phyloP scores from a whole-genome alignment of 768 basidiomycete species.

The Suillus subaureus region DNA sequence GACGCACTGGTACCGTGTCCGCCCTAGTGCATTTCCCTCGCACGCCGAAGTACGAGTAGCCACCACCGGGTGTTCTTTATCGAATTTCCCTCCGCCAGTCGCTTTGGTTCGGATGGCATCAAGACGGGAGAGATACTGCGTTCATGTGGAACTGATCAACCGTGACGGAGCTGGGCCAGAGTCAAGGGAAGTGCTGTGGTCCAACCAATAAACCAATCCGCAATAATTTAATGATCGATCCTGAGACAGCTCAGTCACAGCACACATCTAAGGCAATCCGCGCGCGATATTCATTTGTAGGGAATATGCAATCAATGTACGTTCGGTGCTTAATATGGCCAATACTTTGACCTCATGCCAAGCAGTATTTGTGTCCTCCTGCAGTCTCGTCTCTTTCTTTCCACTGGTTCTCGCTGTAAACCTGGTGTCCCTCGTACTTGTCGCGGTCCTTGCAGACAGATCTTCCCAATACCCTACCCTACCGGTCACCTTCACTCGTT shows the following conservation, averaged over 20 bases:
- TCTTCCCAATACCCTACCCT: neutral
- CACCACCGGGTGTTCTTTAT: neutral
- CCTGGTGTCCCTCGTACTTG: neutral
- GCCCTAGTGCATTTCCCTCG: neutral
- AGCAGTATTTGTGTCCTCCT: neutral
- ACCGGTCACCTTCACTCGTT: neutral
- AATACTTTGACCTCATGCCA: neutral
- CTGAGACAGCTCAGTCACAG: neutral
- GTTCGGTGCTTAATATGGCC: neutral
- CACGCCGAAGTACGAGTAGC: too few relatives aligned
- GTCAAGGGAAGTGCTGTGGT: neutral
- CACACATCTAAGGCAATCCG: neutral
- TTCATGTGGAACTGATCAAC: neutral
- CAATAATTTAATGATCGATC: neutral
- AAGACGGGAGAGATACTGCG: neutral
- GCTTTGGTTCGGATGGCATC: neutral
- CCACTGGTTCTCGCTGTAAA: neutral
- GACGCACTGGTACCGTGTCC: neutral
- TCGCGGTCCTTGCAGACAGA: neutral
- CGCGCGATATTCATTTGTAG: neutral
- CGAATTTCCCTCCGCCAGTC: neutral
- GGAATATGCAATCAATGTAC: neutral
- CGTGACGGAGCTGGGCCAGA: neutral
- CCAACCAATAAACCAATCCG: neutral
- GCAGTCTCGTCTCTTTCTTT: neutral